A percentile compares a stretch with the other conserved stretches of the same genome.
phyloP scores from a whole-genome alignment of 176 grass and related monocot genomes.

The Ampelocalamus luodianensis region DNA sequence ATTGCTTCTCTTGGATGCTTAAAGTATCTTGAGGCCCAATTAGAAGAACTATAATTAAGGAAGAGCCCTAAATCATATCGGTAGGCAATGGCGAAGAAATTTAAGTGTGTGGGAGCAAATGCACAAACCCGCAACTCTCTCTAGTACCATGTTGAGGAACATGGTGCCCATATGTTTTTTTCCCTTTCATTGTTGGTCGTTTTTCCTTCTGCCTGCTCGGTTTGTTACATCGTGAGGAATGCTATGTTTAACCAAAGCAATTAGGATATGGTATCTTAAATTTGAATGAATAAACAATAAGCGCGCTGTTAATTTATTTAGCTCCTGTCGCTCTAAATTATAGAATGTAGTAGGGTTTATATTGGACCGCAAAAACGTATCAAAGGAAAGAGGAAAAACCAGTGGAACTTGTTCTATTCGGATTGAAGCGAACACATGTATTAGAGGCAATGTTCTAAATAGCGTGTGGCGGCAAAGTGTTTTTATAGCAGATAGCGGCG shows the following conservation, averaged over 20 bases:
- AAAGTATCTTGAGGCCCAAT: not conserved
- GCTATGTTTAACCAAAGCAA: constrained; percentile 9
- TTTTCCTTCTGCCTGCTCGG: not conserved
- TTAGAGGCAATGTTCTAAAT: too few relatives aligned
- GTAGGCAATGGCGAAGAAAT: not conserved
- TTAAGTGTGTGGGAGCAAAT: not conserved
- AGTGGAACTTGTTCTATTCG: not conserved
- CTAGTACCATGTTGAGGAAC: not conserved
- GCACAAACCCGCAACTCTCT: not conserved
- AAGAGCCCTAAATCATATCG: not conserved
- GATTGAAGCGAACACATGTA: not conserved
- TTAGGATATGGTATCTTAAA: not conserved
- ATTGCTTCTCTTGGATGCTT: not conserved
- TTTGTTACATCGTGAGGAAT: not conserved
- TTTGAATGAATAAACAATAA: not conserved
- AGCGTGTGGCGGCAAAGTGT: too few relatives aligned
- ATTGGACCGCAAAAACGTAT: not conserved
- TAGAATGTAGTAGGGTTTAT: not conserved
- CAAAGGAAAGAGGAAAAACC: not conserved
- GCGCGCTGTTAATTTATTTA: not conserved
- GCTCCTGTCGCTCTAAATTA: not conserved
- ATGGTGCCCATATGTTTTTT: not conserved
- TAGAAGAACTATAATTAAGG: not conserved
- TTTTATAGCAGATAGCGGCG: too few relatives aligned
- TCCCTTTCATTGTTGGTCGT: not conserved